Conservation (phyloP, 2,329 filamentous ascomycete genomes). For the Mycosphaerella sp. region DNA sequence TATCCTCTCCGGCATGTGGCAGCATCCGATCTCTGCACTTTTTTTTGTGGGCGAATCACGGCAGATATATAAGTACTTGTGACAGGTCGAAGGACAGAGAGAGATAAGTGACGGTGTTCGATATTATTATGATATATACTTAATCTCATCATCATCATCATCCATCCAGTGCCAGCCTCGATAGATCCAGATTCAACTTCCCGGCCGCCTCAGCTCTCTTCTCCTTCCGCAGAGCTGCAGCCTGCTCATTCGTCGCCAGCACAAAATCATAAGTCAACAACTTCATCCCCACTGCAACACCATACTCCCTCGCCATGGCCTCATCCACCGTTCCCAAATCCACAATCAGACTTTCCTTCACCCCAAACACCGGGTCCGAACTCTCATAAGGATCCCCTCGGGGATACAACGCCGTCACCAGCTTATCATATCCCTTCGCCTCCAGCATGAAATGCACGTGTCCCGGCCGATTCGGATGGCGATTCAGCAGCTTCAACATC, state of each 20-base stretch:
- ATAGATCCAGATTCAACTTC: neutral
- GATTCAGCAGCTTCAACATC: conserved; percentile 40
- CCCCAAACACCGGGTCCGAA: conserved; percentile 77
- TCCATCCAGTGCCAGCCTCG: neutral
- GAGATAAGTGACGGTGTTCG: no score
- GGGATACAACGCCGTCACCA: conserved; percentile 78
- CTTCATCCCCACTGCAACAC: conserved; percentile 57
- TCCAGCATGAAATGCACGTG: conserved; percentile 88
- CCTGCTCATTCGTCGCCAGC: conserved; percentile 64
- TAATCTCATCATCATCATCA: neutral
- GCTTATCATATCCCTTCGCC: conserved; percentile 67
- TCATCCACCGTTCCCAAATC: conserved; percentile 51
- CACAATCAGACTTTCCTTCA: conserved; percentile 69
- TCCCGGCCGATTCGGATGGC: conserved; percentile 69
- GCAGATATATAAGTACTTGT: no score
- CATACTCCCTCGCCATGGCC: conserved; percentile 53
- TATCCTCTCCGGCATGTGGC: no score
- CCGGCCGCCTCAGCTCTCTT: conserved; percentile 49
- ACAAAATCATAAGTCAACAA: conserved; percentile 62
- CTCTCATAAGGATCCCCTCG: conserved; percentile 73
- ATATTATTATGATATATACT: no score
- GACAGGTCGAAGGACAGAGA: no score
- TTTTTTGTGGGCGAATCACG: no score
- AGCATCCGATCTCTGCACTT: no score
- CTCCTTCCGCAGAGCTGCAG: conserved; percentile 57